phyloP scores from a whole-genome alignment of 345 rosid genomes.

The Chamaenerion angustifolium region DNA sequence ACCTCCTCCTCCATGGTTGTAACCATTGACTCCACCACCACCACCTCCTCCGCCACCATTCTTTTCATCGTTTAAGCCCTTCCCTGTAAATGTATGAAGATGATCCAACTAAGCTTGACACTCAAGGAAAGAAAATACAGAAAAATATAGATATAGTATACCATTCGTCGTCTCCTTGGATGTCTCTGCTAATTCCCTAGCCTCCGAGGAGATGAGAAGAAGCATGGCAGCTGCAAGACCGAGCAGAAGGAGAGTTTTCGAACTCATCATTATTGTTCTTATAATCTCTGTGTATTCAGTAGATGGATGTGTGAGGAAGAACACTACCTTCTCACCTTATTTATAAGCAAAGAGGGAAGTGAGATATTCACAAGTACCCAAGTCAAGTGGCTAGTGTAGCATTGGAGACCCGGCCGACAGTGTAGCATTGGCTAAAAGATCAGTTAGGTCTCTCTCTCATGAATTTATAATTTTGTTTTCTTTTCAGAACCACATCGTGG shows the following conservation, averaged over 20 bases:
- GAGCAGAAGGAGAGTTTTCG: constrained; percentile 1
- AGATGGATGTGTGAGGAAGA: too few species aligned
- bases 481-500: too few species aligned
- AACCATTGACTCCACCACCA: not conserved
- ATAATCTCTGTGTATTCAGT: too few species aligned
- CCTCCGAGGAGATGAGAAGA: constrained; percentile 4
- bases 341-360: not conserved
- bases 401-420: too few species aligned
- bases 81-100: not conserved
- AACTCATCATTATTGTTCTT: constrained; percentile 3
- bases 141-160: not conserved
- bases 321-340: not conserved
- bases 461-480: too few species aligned
- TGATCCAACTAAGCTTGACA: too few species aligned
- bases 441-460: too few species aligned
- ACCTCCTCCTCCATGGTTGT: not conserved
- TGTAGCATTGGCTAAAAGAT: too few species aligned
- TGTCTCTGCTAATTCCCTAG: constrained; percentile 3
- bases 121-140: too few species aligned
- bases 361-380: too few species aligned
- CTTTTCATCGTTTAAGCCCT: constrained; percentile 1
- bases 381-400: too few species aligned
- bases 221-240: not conserved
- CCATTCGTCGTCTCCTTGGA: not conserved
- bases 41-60: constrained; percentile 1